Conservation (phyloP, 2,329 filamentous ascomycete species). For the Verticillium nonalfalfae region DNA sequence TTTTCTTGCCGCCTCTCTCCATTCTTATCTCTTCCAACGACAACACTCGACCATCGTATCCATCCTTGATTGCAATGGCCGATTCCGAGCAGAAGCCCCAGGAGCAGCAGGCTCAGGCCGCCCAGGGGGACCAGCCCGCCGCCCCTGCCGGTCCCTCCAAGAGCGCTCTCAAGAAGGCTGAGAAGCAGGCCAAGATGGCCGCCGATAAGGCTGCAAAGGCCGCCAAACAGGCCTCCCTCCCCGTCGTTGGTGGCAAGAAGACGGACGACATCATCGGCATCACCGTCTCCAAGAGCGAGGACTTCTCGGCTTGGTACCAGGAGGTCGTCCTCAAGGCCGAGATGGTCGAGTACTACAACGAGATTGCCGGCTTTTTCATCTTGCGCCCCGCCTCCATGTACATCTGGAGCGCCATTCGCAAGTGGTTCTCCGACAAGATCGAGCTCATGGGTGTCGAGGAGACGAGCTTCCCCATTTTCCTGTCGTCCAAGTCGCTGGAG, state of each 20-base stretch:
- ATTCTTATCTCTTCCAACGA: neutral
- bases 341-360: conserved; percentile 91
- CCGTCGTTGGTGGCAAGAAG: conserved; percentile 50
- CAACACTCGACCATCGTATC: neutral
- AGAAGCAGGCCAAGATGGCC: conserved; percentile 56
- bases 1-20: neutral
- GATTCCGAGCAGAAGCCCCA: conserved; percentile 2
- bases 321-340: conserved; percentile 96
- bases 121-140: conserved; percentile 7
- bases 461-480: conserved; percentile 93
- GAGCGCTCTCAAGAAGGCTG: conserved; percentile 59
- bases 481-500: conserved; percentile 81
- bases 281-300: conserved; percentile 74
- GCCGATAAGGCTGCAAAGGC: conserved; percentile 58
- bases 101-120: conserved; percentile 3
- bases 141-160: conserved; percentile 40
- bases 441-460: conserved; percentile 91
- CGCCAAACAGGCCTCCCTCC: conserved; percentile 46
- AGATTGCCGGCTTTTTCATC: conserved; percentile 97
- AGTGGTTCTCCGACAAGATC: conserved; percentile 68
- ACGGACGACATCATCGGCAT: conserved; percentile 75
- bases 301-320: conserved; percentile 95
- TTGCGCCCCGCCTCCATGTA: conserved; percentile 67
- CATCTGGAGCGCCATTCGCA: conserved; percentile 60
- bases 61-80: conserved; percentile 5